Evolutionary conservation across 2,329 filamentous ascomycete species (phyloP), one percentile per base, ranked within the genome.

Genomic region (Cytospora piceicola): DNA sequence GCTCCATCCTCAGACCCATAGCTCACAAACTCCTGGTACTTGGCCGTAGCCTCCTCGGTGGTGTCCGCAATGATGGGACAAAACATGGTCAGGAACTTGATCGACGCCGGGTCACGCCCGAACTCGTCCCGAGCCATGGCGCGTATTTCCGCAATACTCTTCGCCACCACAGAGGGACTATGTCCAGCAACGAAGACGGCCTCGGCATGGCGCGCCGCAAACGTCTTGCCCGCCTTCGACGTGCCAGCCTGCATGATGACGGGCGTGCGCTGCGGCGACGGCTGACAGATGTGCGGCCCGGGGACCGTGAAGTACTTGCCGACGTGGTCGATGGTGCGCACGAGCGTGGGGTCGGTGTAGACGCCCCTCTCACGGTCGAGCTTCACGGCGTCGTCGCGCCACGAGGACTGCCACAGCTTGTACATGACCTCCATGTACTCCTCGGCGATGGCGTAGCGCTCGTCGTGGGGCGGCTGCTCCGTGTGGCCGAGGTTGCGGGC

Each of bases 211-310:
- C 85, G 83, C 0, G 87, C 84, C 0, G 86, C 86, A 68, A 90
- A 90, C 0, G 75, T 74, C 68, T 86, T 87, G 0, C 86, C 87
- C 0, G 85, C 80, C 62, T 81, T 85, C 0, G 85, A 88, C 0
- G 87, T 88, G 0, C 88, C 88, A 0, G 88, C 88, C 72, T 90
- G 88, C 22, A 90, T 78, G 32, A 90, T 82, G 7, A 90, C 79
- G 0, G 88, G 88, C 0, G 87, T 90, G 1, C 88, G 80, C 69
- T 90, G 88, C 0, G 86, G 87, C 4, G 82, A 82, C 0, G 87
- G 87, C 64, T 88, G 82, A 72, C 83, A 85, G 68, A 88, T 81
- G 68, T 90, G 85, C 15, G 85, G 85, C 0, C 86, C 86, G 0
- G 87, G 86, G 0, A 90, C 86, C 0, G 75, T 80, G 77, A 86